Base-by-base conservation (phyloP, 805 yeast species). In the Pichia eremophila region DNA sequence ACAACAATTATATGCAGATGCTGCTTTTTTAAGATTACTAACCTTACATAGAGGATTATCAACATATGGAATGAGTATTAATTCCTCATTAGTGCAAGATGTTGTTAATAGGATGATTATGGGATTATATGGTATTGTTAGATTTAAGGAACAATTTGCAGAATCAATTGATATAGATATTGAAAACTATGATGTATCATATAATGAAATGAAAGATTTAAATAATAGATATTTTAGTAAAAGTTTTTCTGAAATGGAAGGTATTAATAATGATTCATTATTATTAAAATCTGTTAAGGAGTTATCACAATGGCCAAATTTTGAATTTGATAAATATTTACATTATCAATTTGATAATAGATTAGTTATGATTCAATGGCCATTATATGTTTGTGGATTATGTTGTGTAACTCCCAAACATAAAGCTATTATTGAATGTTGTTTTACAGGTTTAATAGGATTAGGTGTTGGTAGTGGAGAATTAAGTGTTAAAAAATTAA, bases 351-450 rank as follows among this genome's bases (percentile, higher is more conserved):
- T 66, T 31, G 70, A 67, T 51, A 59, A 61, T 44, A 51, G 71
- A 35, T 39, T 65, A 22, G 66, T 63, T 10, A 66, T 67, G 71
- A 55, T 65, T 18, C 70, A 64, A 42, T 67, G 70, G 69, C 68
- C 69, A 3, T 49, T 67, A 29, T 59, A 60, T 27, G 57, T 65
- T 8, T 63, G 67, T 48, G 70, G 70, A 1, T 50, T 66, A 19
- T 65, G 69, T 50, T 57, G 66, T 43, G 50, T 58, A 22, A 49
- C 47, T 11, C 58, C 65, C 4, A 51, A 53, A 37, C 65, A 65
- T 37, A 67, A 65, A 42, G 47, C 61, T 14, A 51, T 64, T 10
- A 58, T 66, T 36, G 69, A 66, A 39, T 61, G 67, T 36, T 64
- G 66, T 41, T 65, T 67, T 52, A 57, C 62, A 44, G 63, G 67